phyloP scores from a whole-genome alignment of 768 basidiomycete genomes.

The Tephrocybe sp. region DNA sequence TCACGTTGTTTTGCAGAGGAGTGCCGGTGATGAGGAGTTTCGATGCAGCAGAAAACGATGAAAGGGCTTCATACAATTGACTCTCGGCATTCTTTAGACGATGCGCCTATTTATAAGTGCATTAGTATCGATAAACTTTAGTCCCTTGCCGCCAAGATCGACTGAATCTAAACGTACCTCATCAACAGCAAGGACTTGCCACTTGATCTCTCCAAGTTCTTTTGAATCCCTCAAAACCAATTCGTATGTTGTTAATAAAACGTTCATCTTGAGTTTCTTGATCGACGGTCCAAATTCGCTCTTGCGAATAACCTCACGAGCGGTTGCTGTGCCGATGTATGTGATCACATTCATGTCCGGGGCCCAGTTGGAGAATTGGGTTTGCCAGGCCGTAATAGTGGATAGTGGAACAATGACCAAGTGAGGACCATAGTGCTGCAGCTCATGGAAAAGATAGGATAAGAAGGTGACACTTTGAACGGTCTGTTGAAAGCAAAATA shows the following conservation, averaged over 20 bases:
- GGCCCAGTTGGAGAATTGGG: slow-evolving; percentile 91
- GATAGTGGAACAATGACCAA: slow-evolving; percentile 97
- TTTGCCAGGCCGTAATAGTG: slow-evolving; percentile 98
- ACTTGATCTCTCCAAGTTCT: slow-evolving; percentile 90
- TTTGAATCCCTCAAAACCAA: slow-evolving; percentile 86
- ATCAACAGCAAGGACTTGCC: slow-evolving; percentile 95
- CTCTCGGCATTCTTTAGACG: slow-evolving; percentile 97
- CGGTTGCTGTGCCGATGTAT: slow-evolving; percentile 86
- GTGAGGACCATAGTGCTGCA: slow-evolving; percentile 94
- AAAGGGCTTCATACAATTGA: slow-evolving; percentile 92
- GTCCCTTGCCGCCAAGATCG: too few species aligned
- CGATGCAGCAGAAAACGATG: slow-evolving; percentile 83
- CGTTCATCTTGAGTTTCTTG: slow-evolving; percentile 95
- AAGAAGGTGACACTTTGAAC: slow-evolving; percentile 96
- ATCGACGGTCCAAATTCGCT: slow-evolving; percentile 88
- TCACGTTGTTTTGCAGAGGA: slow-evolving; percentile 98
- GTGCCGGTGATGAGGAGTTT: slow-evolving; percentile 98
- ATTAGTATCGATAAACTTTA: too few species aligned
- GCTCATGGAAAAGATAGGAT: slow-evolving; percentile 89
- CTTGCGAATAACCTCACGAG: slow-evolving; percentile 87
- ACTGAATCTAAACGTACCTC: slow-evolving; percentile 50
- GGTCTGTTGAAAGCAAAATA: slow-evolving; percentile 49
- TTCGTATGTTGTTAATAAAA: slow-evolving; percentile 95
- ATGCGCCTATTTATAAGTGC: slow-evolving; percentile 63
- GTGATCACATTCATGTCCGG: slow-evolving; percentile 96